phyloP scores from a whole-genome alignment of 352 stramenopile genomes.

The Phytophthora macrochlamydospora region DNA sequence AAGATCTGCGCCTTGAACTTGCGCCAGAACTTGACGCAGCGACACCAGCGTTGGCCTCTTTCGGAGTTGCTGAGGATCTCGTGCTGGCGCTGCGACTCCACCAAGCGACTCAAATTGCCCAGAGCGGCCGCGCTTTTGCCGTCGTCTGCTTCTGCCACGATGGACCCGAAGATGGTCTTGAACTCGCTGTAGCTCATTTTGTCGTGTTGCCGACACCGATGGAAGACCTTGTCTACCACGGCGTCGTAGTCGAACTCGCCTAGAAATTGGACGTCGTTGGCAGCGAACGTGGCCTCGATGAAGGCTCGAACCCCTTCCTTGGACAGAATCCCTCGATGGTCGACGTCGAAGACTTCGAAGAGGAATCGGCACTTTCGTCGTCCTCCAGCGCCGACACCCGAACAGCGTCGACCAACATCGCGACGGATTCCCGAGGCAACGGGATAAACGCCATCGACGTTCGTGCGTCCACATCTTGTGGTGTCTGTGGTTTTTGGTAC shows the following conservation, averaged over 20 bases:
- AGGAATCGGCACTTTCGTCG: conserved; percentile 63
- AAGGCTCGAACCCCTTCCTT: conserved; percentile 59
- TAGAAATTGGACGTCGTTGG: conserved; percentile 61
- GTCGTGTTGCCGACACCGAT: conserved; percentile 37
- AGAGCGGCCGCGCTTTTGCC: conserved; percentile 21
- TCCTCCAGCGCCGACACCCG: conserved; percentile 49
- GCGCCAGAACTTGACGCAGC: conserved; percentile 39
- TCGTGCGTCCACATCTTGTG: conserved; percentile 5
- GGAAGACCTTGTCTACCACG: conserved; percentile 60
- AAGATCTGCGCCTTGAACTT: conserved; percentile 60
- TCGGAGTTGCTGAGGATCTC: conserved; percentile 19
- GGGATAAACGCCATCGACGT: conserved; percentile 33
- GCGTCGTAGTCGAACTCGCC: conserved; percentile 53
- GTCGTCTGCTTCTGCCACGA: conserved; percentile 34
- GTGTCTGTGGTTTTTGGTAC: neutral
- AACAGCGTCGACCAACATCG: conserved; percentile 63
- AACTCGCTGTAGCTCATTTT: conserved; percentile 70
- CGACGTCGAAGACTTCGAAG: conserved; percentile 70
- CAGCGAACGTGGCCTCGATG: conserved; percentile 57
- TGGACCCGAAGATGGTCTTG: conserved; percentile 40
- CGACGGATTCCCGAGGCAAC: conserved; percentile 61
- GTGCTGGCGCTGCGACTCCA: conserved; percentile 11
- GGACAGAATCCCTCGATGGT: conserved; percentile 47
- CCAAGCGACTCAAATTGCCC: conserved; percentile 4
- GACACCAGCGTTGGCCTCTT: conserved; percentile 21